phyloP scores from a whole-genome alignment of 2,329 filamentous ascomycete species.

The Ophiosphaerella herpotricha region DNA sequence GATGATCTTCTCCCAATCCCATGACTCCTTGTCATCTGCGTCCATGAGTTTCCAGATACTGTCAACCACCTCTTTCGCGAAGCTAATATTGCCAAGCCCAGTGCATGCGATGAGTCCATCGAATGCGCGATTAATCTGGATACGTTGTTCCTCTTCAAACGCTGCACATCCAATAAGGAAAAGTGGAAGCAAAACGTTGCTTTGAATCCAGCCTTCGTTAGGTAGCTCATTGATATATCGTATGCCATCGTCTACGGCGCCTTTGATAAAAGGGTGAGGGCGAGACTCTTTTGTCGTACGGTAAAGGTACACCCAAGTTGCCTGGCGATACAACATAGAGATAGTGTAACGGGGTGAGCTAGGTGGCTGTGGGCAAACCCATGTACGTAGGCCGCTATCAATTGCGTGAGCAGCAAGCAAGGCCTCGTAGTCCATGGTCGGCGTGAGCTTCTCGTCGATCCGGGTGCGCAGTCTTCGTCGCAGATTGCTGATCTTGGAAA shows the following conservation, averaged over 20 bases:
- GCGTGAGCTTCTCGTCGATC: conserved; percentile 65
- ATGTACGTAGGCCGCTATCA: conserved; percentile 72
- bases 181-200: conserved; percentile 64
- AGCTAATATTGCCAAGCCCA: conserved; percentile 62
- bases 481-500: conserved; percentile 78
- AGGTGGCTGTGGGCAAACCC: conserved; percentile 65
- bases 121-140: conserved; percentile 60
- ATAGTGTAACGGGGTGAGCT: conserved; percentile 60
- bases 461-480: conserved; percentile 74
- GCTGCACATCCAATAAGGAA: conserved; percentile 66
- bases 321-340: conserved; percentile 65
- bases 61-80: conserved; percentile 60
- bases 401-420: conserved; percentile 76
- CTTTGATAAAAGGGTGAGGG: conserved; percentile 59
- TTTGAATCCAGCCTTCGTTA: conserved; percentile 60
- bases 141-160: conserved; percentile 59
- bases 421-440: conserved; percentile 72
- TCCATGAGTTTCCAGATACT: conserved; percentile 66
- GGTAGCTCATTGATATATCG: conserved; percentile 60
- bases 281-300: conserved; percentile 63
- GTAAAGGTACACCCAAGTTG: conserved; percentile 67
- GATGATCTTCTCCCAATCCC: conserved; percentile 68
- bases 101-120: conserved; percentile 60
- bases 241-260: conserved; percentile 63
- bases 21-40: conserved; percentile 58